Base-by-base conservation (phyloP, 139 green algal species). In the Chlamydomonas sphaeroides region DNA sequence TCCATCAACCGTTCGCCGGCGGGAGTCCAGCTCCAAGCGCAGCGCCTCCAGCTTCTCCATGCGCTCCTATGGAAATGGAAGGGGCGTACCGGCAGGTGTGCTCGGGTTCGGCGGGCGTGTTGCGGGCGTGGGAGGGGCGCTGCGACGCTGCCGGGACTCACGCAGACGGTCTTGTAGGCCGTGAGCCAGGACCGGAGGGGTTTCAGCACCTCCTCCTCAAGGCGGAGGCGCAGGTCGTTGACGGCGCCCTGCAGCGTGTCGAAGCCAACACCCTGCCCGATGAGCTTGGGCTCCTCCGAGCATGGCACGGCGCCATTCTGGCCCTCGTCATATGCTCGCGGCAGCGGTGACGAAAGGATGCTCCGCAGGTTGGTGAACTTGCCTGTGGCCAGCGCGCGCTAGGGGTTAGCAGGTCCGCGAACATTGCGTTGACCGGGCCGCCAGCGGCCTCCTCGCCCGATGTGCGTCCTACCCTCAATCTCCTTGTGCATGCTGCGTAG, bases 11-110 rank as follows among this genome's bases (percentile, higher is more conserved):
- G 95, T 98, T 36, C 94, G 84, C 25, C 94, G 81, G 28, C 95
- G 89, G 0, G 94, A 97, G 80, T 98, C 95, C 59, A 98, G 88
- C 86, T 98, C 95, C 51, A 98, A 88, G 1, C 95, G 80, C 68
- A 98, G 85, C 5, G 66, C 72, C 88, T 98, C 95, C 49, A 98
- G 82, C 75, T 87, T 89, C 76, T 87, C 92, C 93, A 97, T 96
- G 62, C 92, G 90, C 53, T 92, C 90, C 87, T 95, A 85, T 45
- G 53, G 53, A 62, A 17, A 32, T 62, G 20, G 21, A 7, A 62
- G 21, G 23, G 53, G 53, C 11, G 53, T 62, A 17, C 23, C 21
- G n/a, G n/a, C n/a, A n/a, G n/a, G n/a, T n/a, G n/a, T n/a, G n/a
- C n/a, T n/a, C n/a, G n/a, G n/a, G n/a, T n/a, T n/a, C n/a, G n/a